Conservation (phyloP, 495 filamentous ascomycete genomes). For the Aspergillus nanangensis region DNA sequence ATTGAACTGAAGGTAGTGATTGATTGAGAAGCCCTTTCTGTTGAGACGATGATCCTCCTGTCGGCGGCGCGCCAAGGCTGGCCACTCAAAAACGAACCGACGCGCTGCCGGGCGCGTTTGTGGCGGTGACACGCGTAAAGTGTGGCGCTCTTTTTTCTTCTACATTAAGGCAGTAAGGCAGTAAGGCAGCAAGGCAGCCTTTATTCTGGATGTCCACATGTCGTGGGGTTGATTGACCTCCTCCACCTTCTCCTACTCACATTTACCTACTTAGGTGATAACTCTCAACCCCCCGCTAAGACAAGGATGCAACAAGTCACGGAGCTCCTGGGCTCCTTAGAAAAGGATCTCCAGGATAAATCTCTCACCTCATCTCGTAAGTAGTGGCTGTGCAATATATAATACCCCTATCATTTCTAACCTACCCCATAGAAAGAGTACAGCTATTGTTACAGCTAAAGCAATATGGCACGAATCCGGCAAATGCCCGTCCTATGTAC, state of each 20-base stretch:
- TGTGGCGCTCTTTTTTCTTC: too few relatives aligned
- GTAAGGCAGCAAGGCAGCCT: slow-evolving; percentile 22
- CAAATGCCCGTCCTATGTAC: slow-evolving; percentile 75
- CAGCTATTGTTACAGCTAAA: slow-evolving; percentile 70
- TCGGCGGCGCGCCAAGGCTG: slow-evolving; percentile 18
- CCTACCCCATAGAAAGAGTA: slow-evolving; percentile 49
- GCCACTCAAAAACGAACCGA: slow-evolving; percentile 20
- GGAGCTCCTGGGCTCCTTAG: slow-evolving; percentile 51
- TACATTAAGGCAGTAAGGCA: too few relatives aligned
- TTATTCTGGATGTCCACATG: too few relatives aligned
- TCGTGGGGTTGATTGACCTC: too few relatives aligned
- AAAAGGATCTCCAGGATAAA: slow-evolving; percentile 51
- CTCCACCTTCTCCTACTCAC: background rate
- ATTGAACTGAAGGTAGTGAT: slow-evolving; percentile 4
- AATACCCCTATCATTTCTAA: slow-evolving; percentile 5
- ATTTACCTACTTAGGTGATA: background rate
- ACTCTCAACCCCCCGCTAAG: slow-evolving; percentile 19
- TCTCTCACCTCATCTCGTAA: slow-evolving; percentile 53
- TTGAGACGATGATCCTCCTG: slow-evolving; percentile 1
- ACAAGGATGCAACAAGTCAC: slow-evolving; percentile 63
- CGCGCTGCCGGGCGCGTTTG: slow-evolving; percentile 19
- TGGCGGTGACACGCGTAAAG: slow-evolving; percentile 38
- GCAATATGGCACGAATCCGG: slow-evolving; percentile 67
- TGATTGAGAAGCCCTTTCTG: slow-evolving; percentile 6
- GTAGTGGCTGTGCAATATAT: slow-evolving; percentile 21